phyloP scores from a whole-genome alignment of 257 asterid genomes.

The Paulownia fortunei region DNA sequence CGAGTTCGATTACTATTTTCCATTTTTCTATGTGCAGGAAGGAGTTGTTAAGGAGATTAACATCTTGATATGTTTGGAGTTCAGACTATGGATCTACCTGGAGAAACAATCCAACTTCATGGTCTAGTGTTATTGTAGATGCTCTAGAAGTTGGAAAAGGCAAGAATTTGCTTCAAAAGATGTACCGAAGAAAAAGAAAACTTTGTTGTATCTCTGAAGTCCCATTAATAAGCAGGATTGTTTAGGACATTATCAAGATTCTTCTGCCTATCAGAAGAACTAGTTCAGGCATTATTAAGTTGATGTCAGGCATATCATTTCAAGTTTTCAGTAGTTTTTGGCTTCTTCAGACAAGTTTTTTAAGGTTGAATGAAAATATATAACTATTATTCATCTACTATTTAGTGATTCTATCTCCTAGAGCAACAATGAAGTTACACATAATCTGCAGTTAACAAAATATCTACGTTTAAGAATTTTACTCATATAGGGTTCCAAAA shows the following conservation, averaged over 20 bases:
- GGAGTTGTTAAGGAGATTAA: constrained; percentile 31
- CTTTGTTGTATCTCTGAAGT: neutral
- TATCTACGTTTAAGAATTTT: no score
- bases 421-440: no score
- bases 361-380: no score
- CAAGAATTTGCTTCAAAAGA: neutral
- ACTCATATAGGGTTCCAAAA: no score
- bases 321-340: neutral
- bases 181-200: neutral
- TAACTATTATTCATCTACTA: no score
- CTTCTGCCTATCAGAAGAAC: neutral
- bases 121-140: neutral
- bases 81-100: neutral
- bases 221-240: neutral
- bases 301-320: neutral
- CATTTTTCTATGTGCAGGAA: constrained; percentile 10
- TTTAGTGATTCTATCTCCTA: no score
- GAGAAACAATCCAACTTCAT: neutral
- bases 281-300: neutral
- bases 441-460: no score
- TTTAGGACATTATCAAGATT: neutral
- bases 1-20: no score
- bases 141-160: neutral
- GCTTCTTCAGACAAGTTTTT: neutral
- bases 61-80: neutral